Conservation (phyloP, 768 basidiomycete genomes). For the Hericium erinaceus region DNA sequence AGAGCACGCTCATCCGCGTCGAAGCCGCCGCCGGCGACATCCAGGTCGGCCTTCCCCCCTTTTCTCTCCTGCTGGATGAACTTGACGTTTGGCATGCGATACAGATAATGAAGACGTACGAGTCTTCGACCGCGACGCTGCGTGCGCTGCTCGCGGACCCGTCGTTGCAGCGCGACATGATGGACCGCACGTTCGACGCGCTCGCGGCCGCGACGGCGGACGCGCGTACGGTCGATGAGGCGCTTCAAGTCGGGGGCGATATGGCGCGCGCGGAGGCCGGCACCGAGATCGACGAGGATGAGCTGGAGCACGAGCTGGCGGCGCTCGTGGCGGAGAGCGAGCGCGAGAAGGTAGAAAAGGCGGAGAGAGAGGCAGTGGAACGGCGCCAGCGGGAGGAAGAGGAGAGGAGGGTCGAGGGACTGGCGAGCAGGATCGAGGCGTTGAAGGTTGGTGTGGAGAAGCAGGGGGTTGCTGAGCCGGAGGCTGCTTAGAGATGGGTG, state of each 20-base stretch:
- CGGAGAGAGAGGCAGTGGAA: constrained; percentile 4
- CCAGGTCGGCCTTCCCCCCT: constrained; percentile 43
- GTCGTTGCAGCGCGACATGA: constrained; percentile 61
- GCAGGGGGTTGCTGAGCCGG: neutral
- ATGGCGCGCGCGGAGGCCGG: constrained; percentile 35
- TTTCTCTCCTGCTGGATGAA: neutral
- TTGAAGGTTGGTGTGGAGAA: neutral
- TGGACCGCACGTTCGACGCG: constrained; percentile 84
- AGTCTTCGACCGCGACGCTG: constrained; percentile 74
- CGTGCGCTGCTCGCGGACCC: constrained; percentile 72
- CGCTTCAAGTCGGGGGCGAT: constrained; percentile 60
- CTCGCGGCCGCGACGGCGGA: constrained; percentile 77
- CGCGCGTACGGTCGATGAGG: constrained; percentile 74
- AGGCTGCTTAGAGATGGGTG: neutral
- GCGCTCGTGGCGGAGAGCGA: constrained; percentile 41
- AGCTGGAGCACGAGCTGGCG: constrained; percentile 58
- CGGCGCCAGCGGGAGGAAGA: constrained; percentile 1
- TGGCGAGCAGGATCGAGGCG: neutral
- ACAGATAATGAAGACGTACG: constrained; percentile 81
- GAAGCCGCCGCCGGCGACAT: constrained; percentile 87
- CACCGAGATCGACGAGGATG: constrained; percentile 38
- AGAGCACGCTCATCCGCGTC: constrained; percentile 69
- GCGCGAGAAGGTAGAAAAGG: constrained; percentile 19
- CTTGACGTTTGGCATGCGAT: neutral
- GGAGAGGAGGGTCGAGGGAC: neutral